These are phyloP conservation scores for Zasmidium cellare DNA, from an alignment of 2,329 filamentous ascomycete genomes.

Conservation along the genomic window DNA sequence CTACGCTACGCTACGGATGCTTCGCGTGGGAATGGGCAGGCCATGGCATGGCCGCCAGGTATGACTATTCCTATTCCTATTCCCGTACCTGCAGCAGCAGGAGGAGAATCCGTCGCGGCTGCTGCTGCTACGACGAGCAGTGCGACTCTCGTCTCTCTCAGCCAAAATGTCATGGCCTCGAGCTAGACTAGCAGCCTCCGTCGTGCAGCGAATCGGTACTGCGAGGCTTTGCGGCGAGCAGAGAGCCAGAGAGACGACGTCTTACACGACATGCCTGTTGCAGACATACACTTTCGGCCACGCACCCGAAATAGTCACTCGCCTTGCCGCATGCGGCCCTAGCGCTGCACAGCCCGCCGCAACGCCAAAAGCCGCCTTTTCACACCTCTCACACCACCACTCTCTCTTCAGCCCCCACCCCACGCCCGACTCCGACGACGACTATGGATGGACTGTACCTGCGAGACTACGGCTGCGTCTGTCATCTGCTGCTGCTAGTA, in stretches of 20 bases:
- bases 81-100: conserved; percentile 19
- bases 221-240: no score
- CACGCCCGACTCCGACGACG: no score
- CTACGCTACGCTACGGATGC: background rate
- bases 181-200: no score
- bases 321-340: background rate
- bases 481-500: background rate
- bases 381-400: background rate
- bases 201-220: background rate
- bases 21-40: no score
- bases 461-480: background rate
- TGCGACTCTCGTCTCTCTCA: background rate
- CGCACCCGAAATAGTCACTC: no score
- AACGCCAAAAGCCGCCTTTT: background rate
- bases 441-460: no score
- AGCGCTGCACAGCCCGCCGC: background rate
- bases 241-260: no score
- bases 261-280: no score
- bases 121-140: conserved; percentile 4
- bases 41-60: background rate
- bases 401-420: conserved; percentile 4
- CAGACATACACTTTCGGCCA: no score
- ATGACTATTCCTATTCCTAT: no score
- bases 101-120: conserved; percentile 3
- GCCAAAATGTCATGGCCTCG: background rate